phyloP scores from a whole-genome alignment of 75 land plant genomes.

The Pseudotsuga menziesii region DNA sequence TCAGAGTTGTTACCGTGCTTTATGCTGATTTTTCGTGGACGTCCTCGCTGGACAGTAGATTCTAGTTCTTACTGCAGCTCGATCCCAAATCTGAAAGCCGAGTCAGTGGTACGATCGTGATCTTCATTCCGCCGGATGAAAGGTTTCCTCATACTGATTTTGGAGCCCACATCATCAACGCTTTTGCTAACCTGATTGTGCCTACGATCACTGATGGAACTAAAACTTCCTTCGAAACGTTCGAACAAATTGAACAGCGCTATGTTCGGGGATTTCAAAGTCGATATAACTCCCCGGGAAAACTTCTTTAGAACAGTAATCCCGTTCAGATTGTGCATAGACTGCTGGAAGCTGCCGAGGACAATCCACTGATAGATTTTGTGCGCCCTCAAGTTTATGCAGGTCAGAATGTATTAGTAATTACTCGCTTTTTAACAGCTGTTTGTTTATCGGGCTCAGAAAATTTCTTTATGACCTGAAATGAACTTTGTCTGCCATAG shows the following conservation, averaged over 20 bases:
- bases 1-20: too few relatives aligned
- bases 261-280: neutral
- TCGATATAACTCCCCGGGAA: neutral
- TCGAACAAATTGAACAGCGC: constrained; percentile 21
- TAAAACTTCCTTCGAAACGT: constrained; percentile 14
- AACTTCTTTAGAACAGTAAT: neutral
- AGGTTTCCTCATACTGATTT: neutral
- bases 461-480: neutral
- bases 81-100: neutral
- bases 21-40: too few relatives aligned
- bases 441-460: neutral
- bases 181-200: neutral
- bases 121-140: neutral
- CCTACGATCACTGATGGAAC: neutral
- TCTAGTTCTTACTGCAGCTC: neutral
- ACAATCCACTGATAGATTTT: neutral
- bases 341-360: neutral
- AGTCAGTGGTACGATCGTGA: neutral
- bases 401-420: neutral
- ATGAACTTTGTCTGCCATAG: neutral
- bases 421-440: neutral
- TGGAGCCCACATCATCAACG: neutral
- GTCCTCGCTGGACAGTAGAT: too few relatives aligned
- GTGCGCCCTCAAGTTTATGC: constrained; percentile 3
- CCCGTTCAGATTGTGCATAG: neutral